These are phyloP conservation scores for Fusarium tricinctum DNA, from an alignment of 2,329 filamentous ascomycete genomes.

Conservation along the genomic window DNA sequence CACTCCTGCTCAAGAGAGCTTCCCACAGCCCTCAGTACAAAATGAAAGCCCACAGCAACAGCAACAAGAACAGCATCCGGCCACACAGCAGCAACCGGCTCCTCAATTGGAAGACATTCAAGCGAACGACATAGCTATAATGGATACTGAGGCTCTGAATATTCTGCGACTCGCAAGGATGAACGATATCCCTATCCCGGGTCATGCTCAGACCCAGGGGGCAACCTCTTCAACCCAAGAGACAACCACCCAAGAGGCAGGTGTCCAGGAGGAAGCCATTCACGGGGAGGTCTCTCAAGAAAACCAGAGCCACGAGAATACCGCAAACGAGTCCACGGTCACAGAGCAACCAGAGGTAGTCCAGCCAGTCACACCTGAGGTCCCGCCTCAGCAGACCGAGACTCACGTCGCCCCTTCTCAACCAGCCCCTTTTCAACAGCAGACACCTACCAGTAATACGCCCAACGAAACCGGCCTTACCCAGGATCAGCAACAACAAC, in stretches of 20 bases:
- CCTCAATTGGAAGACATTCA: not conserved
- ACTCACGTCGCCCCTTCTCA: not conserved
- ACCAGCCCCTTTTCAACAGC: not conserved
- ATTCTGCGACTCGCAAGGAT: constrained; percentile 3
- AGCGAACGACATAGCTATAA: not conserved
- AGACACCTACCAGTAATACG: not conserved
- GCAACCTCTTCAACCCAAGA: not conserved
- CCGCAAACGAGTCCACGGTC: not conserved
- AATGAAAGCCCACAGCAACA: not conserved
- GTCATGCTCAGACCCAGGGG: not conserved
- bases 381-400: not conserved
- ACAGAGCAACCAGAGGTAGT: not conserved
- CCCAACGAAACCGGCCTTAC: not conserved
- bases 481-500: not conserved
- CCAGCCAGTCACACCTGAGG: not conserved
- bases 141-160: not conserved
- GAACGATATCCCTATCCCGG: not conserved
- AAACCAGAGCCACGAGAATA: not conserved
- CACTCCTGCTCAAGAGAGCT: too few species aligned
- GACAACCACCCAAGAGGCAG: not conserved
- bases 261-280: too few species aligned
- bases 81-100: not conserved
- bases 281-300: too few species aligned
- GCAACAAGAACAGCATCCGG: not conserved
- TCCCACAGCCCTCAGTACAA: not conserved